A percentile compares a stretch with the other conserved stretches of the same genome.
These are phyloP conservation scores for Citrus trifoliata DNA, from an alignment of 345 rosid species.

Conservation along the genomic window DNA sequence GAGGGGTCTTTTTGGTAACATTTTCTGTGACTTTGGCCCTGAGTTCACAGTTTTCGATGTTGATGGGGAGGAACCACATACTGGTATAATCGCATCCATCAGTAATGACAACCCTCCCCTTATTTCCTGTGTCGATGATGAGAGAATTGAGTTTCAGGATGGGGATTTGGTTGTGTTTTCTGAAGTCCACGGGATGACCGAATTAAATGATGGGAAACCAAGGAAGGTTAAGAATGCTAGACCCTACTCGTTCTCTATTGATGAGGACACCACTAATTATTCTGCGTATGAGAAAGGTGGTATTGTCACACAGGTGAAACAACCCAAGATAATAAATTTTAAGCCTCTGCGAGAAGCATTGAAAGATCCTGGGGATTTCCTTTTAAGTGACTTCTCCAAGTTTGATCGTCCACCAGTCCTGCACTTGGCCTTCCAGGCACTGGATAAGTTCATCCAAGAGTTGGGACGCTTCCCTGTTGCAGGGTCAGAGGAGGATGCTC, in stretches of 20 bases:
- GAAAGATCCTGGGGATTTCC: conserved; percentile 66
- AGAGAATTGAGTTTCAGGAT: conserved; percentile 68
- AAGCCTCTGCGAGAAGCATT: conserved; percentile 58
- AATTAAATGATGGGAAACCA: conserved; percentile 82
- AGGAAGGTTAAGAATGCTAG: conserved; percentile 69
- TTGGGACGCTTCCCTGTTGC: conserved; percentile 57
- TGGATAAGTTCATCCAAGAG: conserved; percentile 52
- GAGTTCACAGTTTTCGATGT: conserved; percentile 66
- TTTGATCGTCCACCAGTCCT: conserved; percentile 67
- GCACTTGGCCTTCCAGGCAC: conserved; percentile 68
- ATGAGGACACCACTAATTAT: conserved; percentile 65
- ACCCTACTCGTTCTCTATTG: conserved; percentile 71
- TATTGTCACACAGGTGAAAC: conserved; percentile 75
- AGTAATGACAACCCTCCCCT: conserved; percentile 59
- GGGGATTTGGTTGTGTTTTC: conserved; percentile 70
- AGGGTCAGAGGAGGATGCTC: conserved; percentile 89
- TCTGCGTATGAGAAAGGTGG: conserved; percentile 75
- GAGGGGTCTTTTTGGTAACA: conserved; percentile 67
- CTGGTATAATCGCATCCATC: conserved; percentile 68
- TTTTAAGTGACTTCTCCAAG: conserved; percentile 70
- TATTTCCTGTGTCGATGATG: conserved; percentile 66
- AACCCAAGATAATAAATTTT: conserved; percentile 53
- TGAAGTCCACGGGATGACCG: conserved; percentile 64
- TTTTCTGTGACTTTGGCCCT: conserved; percentile 75
- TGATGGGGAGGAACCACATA: conserved; percentile 70